A percentile compares a stretch with the other conserved stretches of the same genome.
Evolutionary conservation across 2,329 filamentous ascomycete genomes (phyloP).

Genomic region (Apiospora aurea): DNA sequence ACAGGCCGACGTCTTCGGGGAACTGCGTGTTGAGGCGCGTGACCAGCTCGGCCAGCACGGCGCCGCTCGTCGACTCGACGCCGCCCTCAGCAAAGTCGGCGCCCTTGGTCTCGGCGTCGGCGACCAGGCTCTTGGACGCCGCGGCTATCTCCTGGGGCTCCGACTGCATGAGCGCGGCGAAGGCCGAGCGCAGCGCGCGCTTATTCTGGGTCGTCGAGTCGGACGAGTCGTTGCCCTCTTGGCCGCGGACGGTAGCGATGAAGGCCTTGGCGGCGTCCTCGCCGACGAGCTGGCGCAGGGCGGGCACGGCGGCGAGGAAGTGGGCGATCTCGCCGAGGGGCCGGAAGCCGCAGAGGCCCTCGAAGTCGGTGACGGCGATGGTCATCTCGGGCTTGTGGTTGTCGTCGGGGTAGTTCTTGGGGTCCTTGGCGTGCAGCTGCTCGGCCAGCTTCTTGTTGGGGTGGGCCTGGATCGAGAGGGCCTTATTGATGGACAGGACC

Average conservation of each 20-base stretch:
- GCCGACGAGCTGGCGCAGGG: conserved; percentile 72
- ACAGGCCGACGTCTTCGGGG: conserved; percentile 87
- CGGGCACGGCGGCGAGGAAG: conserved; percentile 68
- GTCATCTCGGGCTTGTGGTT: conserved; percentile 99
- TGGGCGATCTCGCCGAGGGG: conserved; percentile 86
- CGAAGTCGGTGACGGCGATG: conserved; percentile 94
- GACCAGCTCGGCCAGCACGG: conserved; percentile 79
- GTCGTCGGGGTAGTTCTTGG: conserved; percentile 97
- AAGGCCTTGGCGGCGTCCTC: conserved; percentile 67
- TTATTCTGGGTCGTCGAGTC: conserved; percentile 68
- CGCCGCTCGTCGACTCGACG: conserved; percentile 70
- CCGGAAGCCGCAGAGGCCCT: conserved; percentile 94
- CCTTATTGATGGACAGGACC: conserved; percentile 94
- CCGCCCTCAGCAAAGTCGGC: conserved; percentile 78
- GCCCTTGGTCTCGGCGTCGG: conserved; percentile 72
- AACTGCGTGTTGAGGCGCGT: conserved; percentile 82
- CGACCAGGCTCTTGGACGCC: conserved; percentile 73
- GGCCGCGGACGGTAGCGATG: conserved; percentile 58
- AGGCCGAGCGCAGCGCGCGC: conserved; percentile 75
- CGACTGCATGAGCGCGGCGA: conserved; percentile 82
- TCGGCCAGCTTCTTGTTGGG: conserved; percentile 95
- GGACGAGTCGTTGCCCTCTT: conserved; percentile 49
- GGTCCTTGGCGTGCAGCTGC: conserved; percentile 82
- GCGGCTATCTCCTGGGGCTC: conserved; percentile 69
- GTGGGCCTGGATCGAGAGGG: conserved; percentile 95